These are phyloP conservation scores for Pestalotiopsis sp. DNA, from an alignment of 2,329 filamentous ascomycete genomes.

Conservation along the genomic window DNA sequence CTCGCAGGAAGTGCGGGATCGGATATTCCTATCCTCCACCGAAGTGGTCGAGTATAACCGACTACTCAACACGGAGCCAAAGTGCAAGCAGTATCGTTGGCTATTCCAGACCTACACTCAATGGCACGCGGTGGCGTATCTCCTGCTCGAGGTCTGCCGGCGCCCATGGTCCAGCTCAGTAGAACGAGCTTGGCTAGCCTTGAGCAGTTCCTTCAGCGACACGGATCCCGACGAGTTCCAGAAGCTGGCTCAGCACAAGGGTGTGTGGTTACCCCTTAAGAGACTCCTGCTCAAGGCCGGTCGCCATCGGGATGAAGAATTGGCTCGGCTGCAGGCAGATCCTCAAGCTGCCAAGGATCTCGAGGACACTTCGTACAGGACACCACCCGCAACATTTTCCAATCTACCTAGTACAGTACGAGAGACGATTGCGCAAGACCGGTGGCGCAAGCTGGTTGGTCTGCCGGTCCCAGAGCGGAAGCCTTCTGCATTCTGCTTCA, in stretches of 20 bases:
- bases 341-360: conserved; percentile 51
- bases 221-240: conserved; percentile 44
- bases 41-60: conserved; percentile 60
- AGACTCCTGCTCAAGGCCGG: conserved; percentile 56
- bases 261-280: conserved; percentile 56
- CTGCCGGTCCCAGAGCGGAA: conserved; percentile 24
- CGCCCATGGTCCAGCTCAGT: conserved; percentile 52
- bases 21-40: conserved; percentile 52
- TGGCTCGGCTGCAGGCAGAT: conserved; percentile 49
- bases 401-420: conserved; percentile 49
- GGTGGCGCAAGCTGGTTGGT: conserved; percentile 54
- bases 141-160: conserved; percentile 53
- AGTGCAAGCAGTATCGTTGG: conserved; percentile 57
- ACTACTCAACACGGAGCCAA: conserved; percentile 52
- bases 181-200: conserved; percentile 52
- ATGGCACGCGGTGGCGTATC: conserved; percentile 61
- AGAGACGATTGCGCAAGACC: conserved; percentile 48
- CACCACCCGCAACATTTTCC: conserved; percentile 48
- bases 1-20: conserved; percentile 41
- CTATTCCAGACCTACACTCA: conserved; percentile 62
- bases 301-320: conserved; percentile 53
- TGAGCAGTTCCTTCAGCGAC: conserved; percentile 41
- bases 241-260: conserved; percentile 46
- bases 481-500: conserved; percentile 24
- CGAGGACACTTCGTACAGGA: conserved; percentile 49